Percentiles rank a stretch among this genome's conserved stretches.
These are phyloP conservation scores for Knoxia roxburghii DNA, from an alignment of 257 asterid genomes.

Conservation along the genomic window DNA sequence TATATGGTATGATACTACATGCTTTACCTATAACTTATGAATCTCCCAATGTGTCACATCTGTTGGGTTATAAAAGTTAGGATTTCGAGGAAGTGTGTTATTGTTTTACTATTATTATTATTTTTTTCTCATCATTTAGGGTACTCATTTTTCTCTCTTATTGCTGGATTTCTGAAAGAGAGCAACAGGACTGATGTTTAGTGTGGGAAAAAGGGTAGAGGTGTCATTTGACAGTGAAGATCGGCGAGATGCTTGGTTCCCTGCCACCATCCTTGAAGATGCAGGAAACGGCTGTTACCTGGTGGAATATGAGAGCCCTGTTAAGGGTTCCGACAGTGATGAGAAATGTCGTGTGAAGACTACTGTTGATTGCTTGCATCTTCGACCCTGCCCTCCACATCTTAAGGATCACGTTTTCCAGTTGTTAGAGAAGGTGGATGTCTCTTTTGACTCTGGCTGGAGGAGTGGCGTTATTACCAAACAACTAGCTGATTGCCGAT, in stretches of 20 bases:
- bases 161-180: conserved; percentile 39
- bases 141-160: conserved; percentile 11
- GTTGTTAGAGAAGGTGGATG: conserved; percentile 70
- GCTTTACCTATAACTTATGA: no score
- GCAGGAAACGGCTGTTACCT: conserved; percentile 35
- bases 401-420: conserved; percentile 40
- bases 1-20: no score
- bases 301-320: conserved; percentile 32
- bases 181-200: conserved; percentile 49
- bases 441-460: conserved; percentile 50
- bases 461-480: conserved; percentile 55
- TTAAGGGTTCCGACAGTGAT: not conserved
- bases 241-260: conserved; percentile 54
- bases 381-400: conserved; percentile 74
- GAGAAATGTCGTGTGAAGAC: conserved; percentile 19
- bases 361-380: conserved; percentile 38
- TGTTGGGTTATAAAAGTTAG: no score
- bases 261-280: conserved; percentile 37
- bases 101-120: no score
- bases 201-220: conserved; percentile 59
- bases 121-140: not conserved
- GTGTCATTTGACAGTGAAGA: conserved; percentile 49
- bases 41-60: no score
- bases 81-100: no score
- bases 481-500: conserved; percentile 43